Evolutionary conservation across 176 grass and related monocot species (phyloP).

Genomic region (Puccinellia tenuiflora): DNA sequence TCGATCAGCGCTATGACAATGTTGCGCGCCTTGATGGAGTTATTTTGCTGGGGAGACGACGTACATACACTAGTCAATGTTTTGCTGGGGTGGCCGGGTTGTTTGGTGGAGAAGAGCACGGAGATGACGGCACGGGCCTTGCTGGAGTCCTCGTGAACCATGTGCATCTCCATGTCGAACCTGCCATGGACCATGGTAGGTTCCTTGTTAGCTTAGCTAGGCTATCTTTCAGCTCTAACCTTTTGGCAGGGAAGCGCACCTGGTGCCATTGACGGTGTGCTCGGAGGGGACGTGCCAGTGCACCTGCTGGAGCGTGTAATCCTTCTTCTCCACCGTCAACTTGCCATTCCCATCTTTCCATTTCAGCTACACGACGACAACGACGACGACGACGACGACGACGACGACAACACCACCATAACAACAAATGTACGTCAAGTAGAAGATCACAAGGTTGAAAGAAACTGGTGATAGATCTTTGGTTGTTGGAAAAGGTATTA

Average conservation of each 20-base stretch:
- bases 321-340: conserved; percentile 32
- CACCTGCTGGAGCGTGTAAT: conserved; percentile 48
- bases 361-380: conserved; percentile 36
- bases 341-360: conserved; percentile 45
- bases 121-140: conserved; percentile 49
- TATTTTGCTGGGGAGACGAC: neutral
- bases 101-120: conserved; percentile 39
- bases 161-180: conserved; percentile 52
- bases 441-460: neutral
- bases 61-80: conserved; percentile 25
- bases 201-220: neutral
- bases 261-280: conserved; percentile 62
- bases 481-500: neutral
- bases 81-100: conserved; percentile 12
- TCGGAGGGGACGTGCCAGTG: conserved; percentile 81
- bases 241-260: conserved; percentile 8
- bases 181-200: too few species aligned
- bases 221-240: neutral
- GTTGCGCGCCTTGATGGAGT: neutral
- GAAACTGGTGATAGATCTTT: neutral
- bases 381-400: too few species aligned
- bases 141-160: conserved; percentile 52
- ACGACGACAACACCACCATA: neutral
- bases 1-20: neutral
- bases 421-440: neutral